Conservation (phyloP, 495 filamentous ascomycete genomes). For the Hypoxylon fragiforme region DNA sequence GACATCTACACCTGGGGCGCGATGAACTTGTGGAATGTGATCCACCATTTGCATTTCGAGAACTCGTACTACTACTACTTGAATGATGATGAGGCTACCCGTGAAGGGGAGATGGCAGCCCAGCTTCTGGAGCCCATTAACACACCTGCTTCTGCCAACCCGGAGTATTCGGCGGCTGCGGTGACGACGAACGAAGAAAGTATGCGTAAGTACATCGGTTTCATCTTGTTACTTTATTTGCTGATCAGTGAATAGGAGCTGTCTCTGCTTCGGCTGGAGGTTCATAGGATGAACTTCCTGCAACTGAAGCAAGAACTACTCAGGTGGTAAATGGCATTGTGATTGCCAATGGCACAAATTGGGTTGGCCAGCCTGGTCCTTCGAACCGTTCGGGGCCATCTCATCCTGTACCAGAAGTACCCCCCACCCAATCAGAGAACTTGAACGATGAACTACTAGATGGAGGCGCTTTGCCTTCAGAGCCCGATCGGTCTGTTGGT, state of each 20-base stretch:
- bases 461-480: too few species aligned
- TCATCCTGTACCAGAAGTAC: too few species aligned
- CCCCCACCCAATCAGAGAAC: too few species aligned
- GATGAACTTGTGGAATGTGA: constrained; percentile 48
- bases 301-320: not conserved
- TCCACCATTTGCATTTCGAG: constrained; percentile 37
- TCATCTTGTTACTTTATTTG: not conserved
- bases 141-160: too few species aligned
- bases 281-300: constrained; percentile 3
- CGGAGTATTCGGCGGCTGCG: too few species aligned
- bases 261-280: not conserved
- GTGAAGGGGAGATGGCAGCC: too few species aligned
- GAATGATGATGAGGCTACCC: not conserved
- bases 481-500: too few species aligned
- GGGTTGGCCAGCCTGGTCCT: too few species aligned
- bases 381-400: too few species aligned
- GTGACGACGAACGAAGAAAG: too few species aligned
- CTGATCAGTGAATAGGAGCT: constrained; percentile 1
- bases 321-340: constrained; percentile 21
- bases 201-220: constrained; percentile 5
- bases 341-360: constrained; percentile 29
- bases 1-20: constrained; percentile 53
- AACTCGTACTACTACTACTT: constrained; percentile 34
- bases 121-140: too few species aligned
- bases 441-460: too few species aligned